These are phyloP conservation scores for Alternaria angustiovoidea DNA, from an alignment of 2,329 filamentous ascomycete genomes.

Conservation along the genomic window DNA sequence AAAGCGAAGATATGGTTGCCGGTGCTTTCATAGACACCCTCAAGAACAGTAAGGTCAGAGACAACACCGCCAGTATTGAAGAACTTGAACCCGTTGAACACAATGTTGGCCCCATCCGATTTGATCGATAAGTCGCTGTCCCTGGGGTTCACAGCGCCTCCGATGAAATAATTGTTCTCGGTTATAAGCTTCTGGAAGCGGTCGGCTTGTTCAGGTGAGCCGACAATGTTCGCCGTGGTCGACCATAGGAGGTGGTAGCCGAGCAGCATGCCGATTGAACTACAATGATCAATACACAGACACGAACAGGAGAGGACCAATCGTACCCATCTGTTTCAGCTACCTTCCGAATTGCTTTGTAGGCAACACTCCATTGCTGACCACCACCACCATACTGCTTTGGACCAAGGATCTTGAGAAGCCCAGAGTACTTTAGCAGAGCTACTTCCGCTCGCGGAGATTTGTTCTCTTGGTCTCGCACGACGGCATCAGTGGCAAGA, in stretches of 20 bases:
- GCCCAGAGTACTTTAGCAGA: conserved; percentile 61
- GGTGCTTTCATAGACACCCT: conserved; percentile 67
- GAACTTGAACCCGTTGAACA: conserved; percentile 70
- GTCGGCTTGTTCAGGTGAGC: conserved; percentile 67
- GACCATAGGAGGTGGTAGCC: conserved; percentile 73
- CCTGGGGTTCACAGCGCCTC: conserved; percentile 70
- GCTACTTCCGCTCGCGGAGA: conserved; percentile 61
- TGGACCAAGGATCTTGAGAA: conserved; percentile 61
- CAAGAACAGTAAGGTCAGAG: conserved; percentile 71
- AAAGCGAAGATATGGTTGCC: conserved; percentile 70
- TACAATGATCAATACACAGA: conserved; percentile 4
- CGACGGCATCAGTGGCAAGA: conserved; percentile 58
- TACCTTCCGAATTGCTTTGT: conserved; percentile 68
- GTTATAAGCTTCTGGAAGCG: conserved; percentile 65
- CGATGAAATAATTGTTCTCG: conserved; percentile 71
- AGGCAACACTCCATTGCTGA: conserved; percentile 63
- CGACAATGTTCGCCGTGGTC: conserved; percentile 67
- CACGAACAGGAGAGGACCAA: not conserved
- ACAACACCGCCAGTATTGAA: conserved; percentile 74
- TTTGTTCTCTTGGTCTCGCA: conserved; percentile 62
- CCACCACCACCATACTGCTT: conserved; percentile 62
- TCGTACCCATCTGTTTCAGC: conserved; percentile 68
- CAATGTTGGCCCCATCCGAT: conserved; percentile 61
- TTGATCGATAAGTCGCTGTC: conserved; percentile 68
- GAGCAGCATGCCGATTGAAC: conserved; percentile 69